A percentile compares a stretch with the other conserved stretches of the same genome.
phyloP scores from a whole-genome alignment of 2,329 filamentous ascomycete species.

The Venturia pyrina region DNA sequence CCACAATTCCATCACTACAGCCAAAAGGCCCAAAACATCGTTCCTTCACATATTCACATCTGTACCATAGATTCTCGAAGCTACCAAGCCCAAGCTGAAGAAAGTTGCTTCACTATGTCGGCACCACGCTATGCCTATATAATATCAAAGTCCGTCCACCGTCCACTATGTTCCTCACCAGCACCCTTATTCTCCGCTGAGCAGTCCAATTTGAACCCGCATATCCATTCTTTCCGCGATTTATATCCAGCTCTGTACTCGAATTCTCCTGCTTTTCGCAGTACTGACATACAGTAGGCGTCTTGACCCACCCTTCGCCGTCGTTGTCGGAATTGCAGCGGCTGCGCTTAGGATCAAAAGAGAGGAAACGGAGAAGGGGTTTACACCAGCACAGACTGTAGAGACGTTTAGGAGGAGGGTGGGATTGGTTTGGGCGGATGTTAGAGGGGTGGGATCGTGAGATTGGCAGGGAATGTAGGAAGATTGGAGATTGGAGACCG shows the following conservation, averaged over 20 bases:
- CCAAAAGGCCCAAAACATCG: background rate
- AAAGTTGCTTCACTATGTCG: constrained; percentile 18
- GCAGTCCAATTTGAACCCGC: background rate
- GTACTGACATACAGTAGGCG: constrained; percentile 22
- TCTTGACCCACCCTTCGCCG: constrained; percentile 40
- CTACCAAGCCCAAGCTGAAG: background rate
- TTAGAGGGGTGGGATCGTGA: background rate
- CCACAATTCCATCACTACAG: background rate
- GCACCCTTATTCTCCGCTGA: background rate
- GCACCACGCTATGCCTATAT: constrained; percentile 26
- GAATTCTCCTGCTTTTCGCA: background rate
- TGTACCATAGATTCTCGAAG: background rate
- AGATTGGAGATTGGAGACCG: no score
- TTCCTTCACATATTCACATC: background rate
- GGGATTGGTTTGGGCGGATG: constrained; percentile 13
- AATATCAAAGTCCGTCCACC: constrained; percentile 31
- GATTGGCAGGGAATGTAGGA: no score
- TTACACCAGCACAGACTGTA: constrained; percentile 21
- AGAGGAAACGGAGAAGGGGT: constrained; percentile 34
- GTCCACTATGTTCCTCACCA: constrained; percentile 2
- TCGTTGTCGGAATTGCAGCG: constrained; percentile 36
- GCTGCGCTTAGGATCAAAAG: constrained; percentile 31
- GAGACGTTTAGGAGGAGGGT: constrained; percentile 22
- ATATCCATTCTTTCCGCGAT: constrained; percentile 9
- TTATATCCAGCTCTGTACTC: no score